Evolutionary conservation across 495 filamentous ascomycete species (phyloP).

Genomic region (Hypoxylon lienhwacheense): DNA sequence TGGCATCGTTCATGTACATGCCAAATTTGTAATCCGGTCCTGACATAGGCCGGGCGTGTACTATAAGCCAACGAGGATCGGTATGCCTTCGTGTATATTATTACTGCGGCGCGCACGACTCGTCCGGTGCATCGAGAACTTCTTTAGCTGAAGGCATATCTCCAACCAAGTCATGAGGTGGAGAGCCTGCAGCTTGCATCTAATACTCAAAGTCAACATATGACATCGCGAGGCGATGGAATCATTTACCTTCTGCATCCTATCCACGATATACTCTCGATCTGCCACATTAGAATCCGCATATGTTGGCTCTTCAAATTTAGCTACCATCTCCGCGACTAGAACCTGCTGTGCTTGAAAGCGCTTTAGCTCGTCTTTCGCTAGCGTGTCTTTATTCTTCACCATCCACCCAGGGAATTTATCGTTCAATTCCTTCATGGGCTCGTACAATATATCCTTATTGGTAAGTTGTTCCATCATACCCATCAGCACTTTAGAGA

Average conservation of each 20-base stretch:
- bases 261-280: conserved; percentile 90
- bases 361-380: conserved; percentile 69
- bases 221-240: conserved; percentile 15
- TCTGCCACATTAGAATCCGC: conserved; percentile 78
- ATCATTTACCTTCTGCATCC: conserved; percentile 87
- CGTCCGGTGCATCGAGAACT: conserved; percentile 67
- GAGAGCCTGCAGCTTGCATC: conserved; percentile 96
- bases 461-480: conserved; percentile 99
- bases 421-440: conserved; percentile 92
- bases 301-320: conserved; percentile 80
- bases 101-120: conserved; percentile 73
- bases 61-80: conserved; percentile 25
- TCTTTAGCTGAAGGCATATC: conserved; percentile 81
- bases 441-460: conserved; percentile 97
- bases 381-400: conserved; percentile 66
- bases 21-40: conserved; percentile 17
- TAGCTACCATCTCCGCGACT: conserved; percentile 83
- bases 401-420: conserved; percentile 90
- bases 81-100: conserved; percentile 11
- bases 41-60: conserved; percentile 24
- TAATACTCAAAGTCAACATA: conserved; percentile 30
- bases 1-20: conserved; percentile 16
- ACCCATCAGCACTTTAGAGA: conserved; percentile 87
- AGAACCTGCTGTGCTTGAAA: conserved; percentile 80
- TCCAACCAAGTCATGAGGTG: conserved; percentile 85